Conservation (phyloP, 176 grass and related monocot species). For the Cocos nucifera region DNA sequence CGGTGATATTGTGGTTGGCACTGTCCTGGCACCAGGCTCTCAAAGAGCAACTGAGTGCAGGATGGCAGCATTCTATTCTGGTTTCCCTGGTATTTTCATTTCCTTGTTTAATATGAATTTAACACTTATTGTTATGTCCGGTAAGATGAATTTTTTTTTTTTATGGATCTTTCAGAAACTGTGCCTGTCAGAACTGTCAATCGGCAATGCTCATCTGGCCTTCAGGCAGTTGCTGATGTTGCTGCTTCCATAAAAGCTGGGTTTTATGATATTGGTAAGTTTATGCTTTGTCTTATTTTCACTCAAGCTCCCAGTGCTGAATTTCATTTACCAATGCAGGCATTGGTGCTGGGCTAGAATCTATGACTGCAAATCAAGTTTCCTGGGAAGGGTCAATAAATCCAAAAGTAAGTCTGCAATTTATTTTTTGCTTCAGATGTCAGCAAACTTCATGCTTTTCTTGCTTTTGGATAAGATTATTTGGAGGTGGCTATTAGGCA, state of each 20-base stretch:
- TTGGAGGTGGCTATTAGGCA: too few relatives aligned
- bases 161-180: conserved; percentile 39
- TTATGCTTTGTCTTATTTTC: not conserved
- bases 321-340: conserved; percentile 27
- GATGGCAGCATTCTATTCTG: conserved; percentile 84
- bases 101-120: not conserved
- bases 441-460: too few relatives aligned
- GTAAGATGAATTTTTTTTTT: not conserved
- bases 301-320: not conserved
- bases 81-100: conserved; percentile 67
- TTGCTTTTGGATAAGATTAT: too few relatives aligned
- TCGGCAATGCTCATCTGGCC: conserved; percentile 79
- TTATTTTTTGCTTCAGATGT: conserved; percentile 1
- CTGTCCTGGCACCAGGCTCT: conserved; percentile 59
- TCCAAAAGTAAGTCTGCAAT: conserved; percentile 46
- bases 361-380: conserved; percentile 58
- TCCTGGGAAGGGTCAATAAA: conserved; percentile 87
- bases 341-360: conserved; percentile 85
- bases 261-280: conserved; percentile 82
- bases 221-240: conserved; percentile 91
- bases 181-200: conserved; percentile 92
- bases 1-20: conserved; percentile 80
- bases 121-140: not conserved
- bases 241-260: conserved; percentile 82
- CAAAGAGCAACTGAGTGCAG: conserved; percentile 96